Conservation (phyloP, 345 rosid species). For the Dipteronia sinensis region DNA sequence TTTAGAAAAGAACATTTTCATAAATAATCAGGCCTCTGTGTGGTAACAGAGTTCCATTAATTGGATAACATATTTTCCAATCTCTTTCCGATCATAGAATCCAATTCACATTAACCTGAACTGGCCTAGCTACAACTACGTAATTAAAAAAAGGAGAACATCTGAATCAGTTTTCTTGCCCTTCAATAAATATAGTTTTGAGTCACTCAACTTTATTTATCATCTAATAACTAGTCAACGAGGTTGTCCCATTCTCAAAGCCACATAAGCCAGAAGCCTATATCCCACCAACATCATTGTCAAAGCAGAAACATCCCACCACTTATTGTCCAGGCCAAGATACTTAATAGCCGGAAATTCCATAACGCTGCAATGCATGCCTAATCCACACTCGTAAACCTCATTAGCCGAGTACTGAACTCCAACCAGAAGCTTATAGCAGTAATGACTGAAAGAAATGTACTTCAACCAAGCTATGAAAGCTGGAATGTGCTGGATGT, state of each 20-base stretch:
- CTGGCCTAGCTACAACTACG: neutral
- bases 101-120: constrained; percentile 14
- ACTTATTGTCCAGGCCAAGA: constrained; percentile 46
- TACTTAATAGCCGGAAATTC: constrained; percentile 69
- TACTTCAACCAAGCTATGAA: constrained; percentile 93
- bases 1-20: neutral
- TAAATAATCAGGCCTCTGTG: neutral
- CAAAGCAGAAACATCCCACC: constrained; percentile 70
- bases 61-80: constrained; percentile 16
- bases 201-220: constrained; percentile 13
- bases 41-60: constrained; percentile 1
- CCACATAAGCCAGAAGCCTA: constrained; percentile 76
- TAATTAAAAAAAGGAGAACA: too few species aligned
- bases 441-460: constrained; percentile 80
- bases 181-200: constrained; percentile 9
- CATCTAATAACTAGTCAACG: constrained; percentile 29
- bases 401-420: constrained; percentile 72
- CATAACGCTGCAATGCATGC: constrained; percentile 62
- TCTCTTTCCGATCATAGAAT: neutral
- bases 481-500: constrained; percentile 76
- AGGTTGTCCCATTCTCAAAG: constrained; percentile 50
- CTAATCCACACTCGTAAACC: constrained; percentile 57
- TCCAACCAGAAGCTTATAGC: constrained; percentile 80
- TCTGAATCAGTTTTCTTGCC: neutral
- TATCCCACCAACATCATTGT: constrained; percentile 69